Percentiles rank a stretch among this genome's conserved stretches.
Conservation (phyloP, 192 early-diverging fungal species). For the Backusella tuberculispora region DNA sequence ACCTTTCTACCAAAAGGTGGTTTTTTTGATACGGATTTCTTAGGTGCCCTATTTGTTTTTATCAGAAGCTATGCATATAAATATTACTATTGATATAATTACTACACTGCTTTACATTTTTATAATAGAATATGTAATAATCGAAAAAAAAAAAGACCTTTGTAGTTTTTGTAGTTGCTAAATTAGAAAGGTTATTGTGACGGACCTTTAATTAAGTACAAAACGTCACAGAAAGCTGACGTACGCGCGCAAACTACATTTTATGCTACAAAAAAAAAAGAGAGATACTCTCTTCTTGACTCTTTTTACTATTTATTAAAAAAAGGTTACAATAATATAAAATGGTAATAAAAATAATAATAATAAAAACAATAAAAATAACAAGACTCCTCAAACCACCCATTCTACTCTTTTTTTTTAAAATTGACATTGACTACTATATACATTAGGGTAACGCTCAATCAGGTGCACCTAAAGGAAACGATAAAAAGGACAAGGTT, state of each 20-base stretch:
- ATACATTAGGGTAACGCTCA: constrained; percentile 81
- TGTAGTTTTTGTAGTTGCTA: not conserved
- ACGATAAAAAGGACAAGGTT: constrained; percentile 63
- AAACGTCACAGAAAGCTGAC: constrained; percentile 14
- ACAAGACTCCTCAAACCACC: too few species aligned
- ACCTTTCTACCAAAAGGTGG: constrained; percentile 6
- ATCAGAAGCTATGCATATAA: not conserved
- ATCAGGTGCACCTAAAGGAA: constrained; percentile 74
- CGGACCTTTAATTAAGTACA: not conserved
- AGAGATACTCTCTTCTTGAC: not conserved
- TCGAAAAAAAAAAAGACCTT: not conserved
- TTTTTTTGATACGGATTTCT: constrained; percentile 5
- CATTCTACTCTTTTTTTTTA: too few species aligned
- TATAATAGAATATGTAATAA: not conserved
- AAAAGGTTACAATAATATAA: not conserved
- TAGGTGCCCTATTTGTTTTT: constrained; percentile 15
- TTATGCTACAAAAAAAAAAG: not conserved
- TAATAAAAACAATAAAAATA: too few species aligned
- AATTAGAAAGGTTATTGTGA: too few species aligned
- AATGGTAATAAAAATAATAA: not conserved
- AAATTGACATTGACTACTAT: too few species aligned
- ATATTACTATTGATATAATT: not conserved
- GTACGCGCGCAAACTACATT: not conserved
- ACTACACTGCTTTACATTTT: not conserved
- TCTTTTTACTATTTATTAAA: not conserved